Evolutionary conservation across 163 green algal species (phyloP), one percentile per base, ranked within the genome.

Genomic region (Coccomyxa subellipsoidea): DNA sequence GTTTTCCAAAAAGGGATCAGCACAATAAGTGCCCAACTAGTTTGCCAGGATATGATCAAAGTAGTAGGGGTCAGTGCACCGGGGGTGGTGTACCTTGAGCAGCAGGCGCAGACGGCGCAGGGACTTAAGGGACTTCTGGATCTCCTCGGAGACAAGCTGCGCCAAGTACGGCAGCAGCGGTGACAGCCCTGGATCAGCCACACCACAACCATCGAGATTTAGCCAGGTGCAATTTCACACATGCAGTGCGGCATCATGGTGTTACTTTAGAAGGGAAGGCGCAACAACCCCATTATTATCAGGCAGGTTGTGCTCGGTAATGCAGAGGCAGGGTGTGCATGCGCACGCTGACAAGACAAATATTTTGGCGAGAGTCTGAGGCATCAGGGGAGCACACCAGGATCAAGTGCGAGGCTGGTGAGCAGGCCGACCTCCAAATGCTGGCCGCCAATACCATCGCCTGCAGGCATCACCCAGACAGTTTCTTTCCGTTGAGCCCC

Each of bases 101-200:
- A 90, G 75, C 5, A 85, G 29, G 0, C 69, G 59, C 54, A 90
- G 69, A 7, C 31, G 69, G 0, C 18, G 38, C 18, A 84, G 40
- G n/a, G 80, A 38, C 4, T 78, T 78, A 47, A 94, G 82, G 69
- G 80, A 77, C 7, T n/a, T 77, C 27, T 78, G 75, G 15, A 96
- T 89, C 73, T 94, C 90, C 29, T 96, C 90, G 2, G 84, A 85
- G 29, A 98, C 81, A 69, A 94, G 92, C 29, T 92, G 84, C 18
- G 79, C 86, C 47, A 97, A 90, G 87, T 96, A 96, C 0, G 94
- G 94, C 35, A 92, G 79, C 54, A 97, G 85, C 10, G 91, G 89
- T 54, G 95, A 89, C 69, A 97, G 83, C 4, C 94, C 95, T 85
- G 84, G 73, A 83, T 8, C 27, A 7, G 66, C n/a, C n/a, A 73